Evolutionary conservation across 345 rosid species (phyloP), one percentile per base, ranked within the genome.

Genomic region (Brassica cretica): DNA sequence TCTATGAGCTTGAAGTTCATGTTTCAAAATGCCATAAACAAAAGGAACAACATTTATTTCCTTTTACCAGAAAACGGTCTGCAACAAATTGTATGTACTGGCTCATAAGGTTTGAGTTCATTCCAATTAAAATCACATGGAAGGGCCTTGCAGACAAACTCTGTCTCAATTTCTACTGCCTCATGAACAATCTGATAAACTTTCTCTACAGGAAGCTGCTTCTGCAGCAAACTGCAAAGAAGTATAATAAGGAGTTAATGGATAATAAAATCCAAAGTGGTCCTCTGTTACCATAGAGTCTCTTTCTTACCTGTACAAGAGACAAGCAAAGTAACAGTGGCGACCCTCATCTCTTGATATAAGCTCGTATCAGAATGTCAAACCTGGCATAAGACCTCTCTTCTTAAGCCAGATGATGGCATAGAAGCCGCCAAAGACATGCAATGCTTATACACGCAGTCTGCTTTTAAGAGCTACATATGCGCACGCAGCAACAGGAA

Each of bases 241-340:
- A 27, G 37, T 61, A 60, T 68, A 24, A 63, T 27, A 18, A 79
- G 16, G 14, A 68, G 44, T 44, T 16, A 49, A 16, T 61, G 30
- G 6, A 53, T 18, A 9, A 24, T 39, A 8, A 44, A 32, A 79
- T 11, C 25, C 64, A 64, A 51, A 55, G 59, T 3, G 60, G 49
- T 19, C 21, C 21, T 19, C 21, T 19, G 21, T 19, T 19, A 19
- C 21, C 21, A 18, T 71, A 51, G 21, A 37, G 21, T 19, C 21
- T 19, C 21, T 19, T n/a, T 35, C 8, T 37, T 25, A 91, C 98
- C 91, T 87, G 84, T 92, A 92, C 68, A 94, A 75, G 79, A 90
- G 89, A 82, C 98, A 94, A 84, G 98, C 97, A 71, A 94, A 94
- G 84, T 94, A 97, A 83, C 97, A 94, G 72, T 90, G 97, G 24